phyloP scores from a whole-genome alignment of 2,329 filamentous ascomycete species.

The Neonectria magnoliae region DNA sequence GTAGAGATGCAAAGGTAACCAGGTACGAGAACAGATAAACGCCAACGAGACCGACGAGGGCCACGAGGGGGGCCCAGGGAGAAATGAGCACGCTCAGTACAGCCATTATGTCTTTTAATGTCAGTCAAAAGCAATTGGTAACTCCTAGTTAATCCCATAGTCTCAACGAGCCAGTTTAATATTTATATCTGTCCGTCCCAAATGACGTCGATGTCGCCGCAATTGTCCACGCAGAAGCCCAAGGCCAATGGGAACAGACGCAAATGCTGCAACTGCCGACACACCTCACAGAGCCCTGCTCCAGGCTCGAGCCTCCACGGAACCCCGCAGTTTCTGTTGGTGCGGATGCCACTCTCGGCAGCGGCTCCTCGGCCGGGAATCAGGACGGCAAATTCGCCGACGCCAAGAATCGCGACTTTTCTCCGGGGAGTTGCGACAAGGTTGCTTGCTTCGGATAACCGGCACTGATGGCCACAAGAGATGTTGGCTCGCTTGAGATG shows the following conservation, averaged over 20 bases:
- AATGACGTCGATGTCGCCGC: conserved; percentile 8
- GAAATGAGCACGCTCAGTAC: conserved; percentile 30
- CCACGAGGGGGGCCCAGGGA: conserved; percentile 32
- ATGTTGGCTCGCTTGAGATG: not conserved
- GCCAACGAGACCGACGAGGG: conserved; percentile 20
- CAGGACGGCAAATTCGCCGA: not conserved
- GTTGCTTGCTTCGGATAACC: not conserved
- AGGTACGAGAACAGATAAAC: conserved; percentile 55
- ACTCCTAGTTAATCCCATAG: not conserved
- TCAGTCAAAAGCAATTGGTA: not conserved
- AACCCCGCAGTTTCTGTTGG: conserved; percentile 8
- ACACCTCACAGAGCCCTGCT: not conserved
- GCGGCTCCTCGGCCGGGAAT: conserved; percentile 11
- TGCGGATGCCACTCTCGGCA: conserved; percentile 16
- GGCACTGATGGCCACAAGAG: not conserved
- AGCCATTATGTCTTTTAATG: conserved; percentile 25
- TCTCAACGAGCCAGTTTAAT: not conserved
- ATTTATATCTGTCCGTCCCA: conserved; percentile 4
- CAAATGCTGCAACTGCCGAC: conserved; percentile 6
- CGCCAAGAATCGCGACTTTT: not conserved
- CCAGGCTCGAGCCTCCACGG: conserved; percentile 4
- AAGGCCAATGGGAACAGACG: not conserved
- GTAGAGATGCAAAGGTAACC: conserved; percentile 60
- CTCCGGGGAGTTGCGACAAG: not conserved
- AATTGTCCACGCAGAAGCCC: not conserved